Evolutionary conservation across 768 basidiomycete species (phyloP).

Genomic region (Hericium coralloides): DNA sequence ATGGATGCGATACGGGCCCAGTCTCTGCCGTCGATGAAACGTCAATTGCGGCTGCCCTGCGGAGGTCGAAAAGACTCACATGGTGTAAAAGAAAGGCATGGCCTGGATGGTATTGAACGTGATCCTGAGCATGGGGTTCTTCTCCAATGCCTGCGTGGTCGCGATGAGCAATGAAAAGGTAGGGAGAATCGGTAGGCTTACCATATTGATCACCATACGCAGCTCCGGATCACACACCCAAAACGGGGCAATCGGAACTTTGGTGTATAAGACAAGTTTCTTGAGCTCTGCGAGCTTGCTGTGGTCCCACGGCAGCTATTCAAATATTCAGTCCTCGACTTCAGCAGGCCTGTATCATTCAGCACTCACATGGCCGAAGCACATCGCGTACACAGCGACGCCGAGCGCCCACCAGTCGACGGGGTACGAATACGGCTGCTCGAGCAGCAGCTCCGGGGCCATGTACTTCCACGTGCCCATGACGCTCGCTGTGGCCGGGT

Average conservation of each 20-base stretch:
- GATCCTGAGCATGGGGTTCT: not conserved
- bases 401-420: slow-evolving; percentile 13
- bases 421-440: slow-evolving; percentile 8
- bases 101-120: not conserved
- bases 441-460: slow-evolving; percentile 10
- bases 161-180: not conserved
- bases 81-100: not conserved
- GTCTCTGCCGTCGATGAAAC: not conserved
- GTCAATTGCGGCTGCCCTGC: no score
- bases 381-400: slow-evolving; percentile 8
- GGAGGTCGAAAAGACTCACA: not conserved
- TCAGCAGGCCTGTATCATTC: no score
- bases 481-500: not conserved
- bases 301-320: not conserved
- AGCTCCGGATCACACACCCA: not conserved
- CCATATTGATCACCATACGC: not conserved
- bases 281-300: not conserved
- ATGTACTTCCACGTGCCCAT: slow-evolving; percentile 13
- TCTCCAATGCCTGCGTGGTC: not conserved
- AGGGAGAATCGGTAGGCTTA: not conserved
- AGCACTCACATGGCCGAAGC: slow-evolving; percentile 4
- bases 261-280: not conserved
- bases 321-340: no score
- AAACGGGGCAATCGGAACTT: not conserved
- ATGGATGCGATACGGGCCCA: not conserved